Conservation (phyloP, 768 basidiomycete genomes). For the Lentinula edodes region DNA sequence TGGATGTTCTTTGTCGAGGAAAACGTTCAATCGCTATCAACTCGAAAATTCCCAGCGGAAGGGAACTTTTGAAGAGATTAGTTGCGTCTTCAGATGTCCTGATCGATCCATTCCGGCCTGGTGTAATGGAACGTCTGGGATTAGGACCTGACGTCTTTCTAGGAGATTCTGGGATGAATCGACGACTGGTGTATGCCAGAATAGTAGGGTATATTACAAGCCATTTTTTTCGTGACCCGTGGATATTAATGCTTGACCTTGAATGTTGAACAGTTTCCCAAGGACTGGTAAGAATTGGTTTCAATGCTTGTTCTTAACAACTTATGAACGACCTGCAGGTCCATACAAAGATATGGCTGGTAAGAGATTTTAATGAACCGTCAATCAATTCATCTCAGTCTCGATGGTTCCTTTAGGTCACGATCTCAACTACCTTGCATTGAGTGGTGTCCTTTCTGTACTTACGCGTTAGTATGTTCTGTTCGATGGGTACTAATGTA, state of each 20-base stretch:
- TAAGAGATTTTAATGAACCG: slow-evolving; percentile 20
- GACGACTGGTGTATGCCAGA: slow-evolving; percentile 66
- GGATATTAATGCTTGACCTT: neutral
- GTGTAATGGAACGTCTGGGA: slow-evolving; percentile 73
- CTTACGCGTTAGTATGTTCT: slow-evolving; percentile 4
- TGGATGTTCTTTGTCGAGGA: slow-evolving; percentile 58
- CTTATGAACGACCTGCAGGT: slow-evolving; percentile 34
- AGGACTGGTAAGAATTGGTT: slow-evolving; percentile 39
- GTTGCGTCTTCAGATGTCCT: slow-evolving; percentile 69
- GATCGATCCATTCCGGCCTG: slow-evolving; percentile 81
- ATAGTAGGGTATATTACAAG: slow-evolving; percentile 53
- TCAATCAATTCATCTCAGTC: neutral
- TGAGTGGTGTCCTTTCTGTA: slow-evolving; percentile 71
- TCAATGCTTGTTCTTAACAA: slow-evolving; percentile 3
- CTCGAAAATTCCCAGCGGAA: slow-evolving; percentile 55
- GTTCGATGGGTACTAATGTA: neutral
- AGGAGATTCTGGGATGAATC: slow-evolving; percentile 53
- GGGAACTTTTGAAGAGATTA: slow-evolving; percentile 49
- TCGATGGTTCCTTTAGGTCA: slow-evolving; percentile 43
- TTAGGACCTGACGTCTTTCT: slow-evolving; percentile 74
- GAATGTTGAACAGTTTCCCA: slow-evolving; percentile 42
- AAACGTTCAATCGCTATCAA: slow-evolving; percentile 75
- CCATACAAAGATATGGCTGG: slow-evolving; percentile 75
- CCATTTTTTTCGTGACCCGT: neutral
- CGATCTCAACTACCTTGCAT: slow-evolving; percentile 80